phyloP scores from a whole-genome alignment of 164 flowering plant genomes.

The Tetracentron sinense region DNA sequence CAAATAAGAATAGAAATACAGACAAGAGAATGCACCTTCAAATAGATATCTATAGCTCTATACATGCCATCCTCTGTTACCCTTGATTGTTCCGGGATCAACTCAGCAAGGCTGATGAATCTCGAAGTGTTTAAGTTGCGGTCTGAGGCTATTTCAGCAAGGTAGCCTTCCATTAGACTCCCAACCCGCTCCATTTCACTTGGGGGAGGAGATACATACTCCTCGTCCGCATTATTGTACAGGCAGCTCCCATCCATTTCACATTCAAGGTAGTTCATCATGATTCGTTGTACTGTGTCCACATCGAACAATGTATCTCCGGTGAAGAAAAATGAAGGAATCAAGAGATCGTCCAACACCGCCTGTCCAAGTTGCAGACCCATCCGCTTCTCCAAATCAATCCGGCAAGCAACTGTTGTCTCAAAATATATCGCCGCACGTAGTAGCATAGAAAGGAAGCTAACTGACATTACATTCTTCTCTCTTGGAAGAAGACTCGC shows the following conservation, averaged over 20 bases:
- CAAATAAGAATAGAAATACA: too few species aligned
- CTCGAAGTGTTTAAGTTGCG: conserved; percentile 52
- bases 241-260: conserved; percentile 38
- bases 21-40: conserved; percentile 53
- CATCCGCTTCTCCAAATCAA: conserved; percentile 88
- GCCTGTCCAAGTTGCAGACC: conserved; percentile 73
- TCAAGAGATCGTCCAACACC: conserved; percentile 77
- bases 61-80: conserved; percentile 88
- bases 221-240: conserved; percentile 38
- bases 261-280: conserved; percentile 60
- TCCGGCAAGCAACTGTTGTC: conserved; percentile 85
- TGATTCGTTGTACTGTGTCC: conserved; percentile 72
- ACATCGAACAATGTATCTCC: conserved; percentile 85
- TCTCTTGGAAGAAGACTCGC: conserved; percentile 89
- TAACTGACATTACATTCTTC: conserved; percentile 68
- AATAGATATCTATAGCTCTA: conserved; percentile 87
- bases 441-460: conserved; percentile 83
- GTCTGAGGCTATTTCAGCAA: conserved; percentile 90
- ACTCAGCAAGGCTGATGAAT: conserved; percentile 67
- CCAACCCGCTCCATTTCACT: conserved; percentile 69
- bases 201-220: conserved; percentile 37
- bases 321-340: conserved; percentile 71
- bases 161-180: conserved; percentile 79
- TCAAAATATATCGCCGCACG: conserved; percentile 78
- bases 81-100: conserved; percentile 77